Percentiles rank a stretch among this genome's conserved stretches.
Evolutionary conservation across 768 basidiomycete species (phyloP).

Genomic region (Coprinopsis sp.): DNA sequence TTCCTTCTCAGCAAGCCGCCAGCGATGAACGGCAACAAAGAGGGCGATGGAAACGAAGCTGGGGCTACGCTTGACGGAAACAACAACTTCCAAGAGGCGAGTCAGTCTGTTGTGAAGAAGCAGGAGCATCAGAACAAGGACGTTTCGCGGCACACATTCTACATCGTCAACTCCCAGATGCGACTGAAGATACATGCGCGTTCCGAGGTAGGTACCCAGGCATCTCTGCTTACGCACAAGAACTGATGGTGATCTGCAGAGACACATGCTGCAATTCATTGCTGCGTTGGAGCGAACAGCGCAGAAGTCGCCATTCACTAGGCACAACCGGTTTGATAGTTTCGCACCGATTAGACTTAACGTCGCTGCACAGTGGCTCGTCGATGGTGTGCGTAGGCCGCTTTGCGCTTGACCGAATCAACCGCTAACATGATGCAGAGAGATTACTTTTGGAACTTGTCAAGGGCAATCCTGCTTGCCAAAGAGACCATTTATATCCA

Average conservation of each 20-base stretch:
- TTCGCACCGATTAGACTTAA: slow-evolving; percentile 92
- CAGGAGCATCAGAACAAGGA: slow-evolving; percentile 36
- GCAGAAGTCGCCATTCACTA: slow-evolving; percentile 69
- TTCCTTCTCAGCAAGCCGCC: background rate
- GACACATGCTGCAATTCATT: slow-evolving; percentile 98
- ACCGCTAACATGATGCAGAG: too few relatives aligned
- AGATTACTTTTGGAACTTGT: slow-evolving; percentile 98
- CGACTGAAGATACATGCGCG: slow-evolving; percentile 80
- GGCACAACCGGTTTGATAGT: slow-evolving; percentile 84
- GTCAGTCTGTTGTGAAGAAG: slow-evolving; percentile 45
- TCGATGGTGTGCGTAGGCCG: slow-evolving; percentile 74
- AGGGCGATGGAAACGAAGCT: slow-evolving; percentile 18
- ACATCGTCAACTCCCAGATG: slow-evolving; percentile 87
- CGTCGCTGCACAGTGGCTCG: slow-evolving; percentile 96
- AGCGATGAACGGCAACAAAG: background rate
- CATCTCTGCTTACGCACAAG: background rate
- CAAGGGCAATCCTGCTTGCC: slow-evolving; percentile 84
- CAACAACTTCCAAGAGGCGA: slow-evolving; percentile 25
- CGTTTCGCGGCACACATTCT: slow-evolving; percentile 92
- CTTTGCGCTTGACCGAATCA: background rate
- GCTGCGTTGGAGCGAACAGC: slow-evolving; percentile 83
- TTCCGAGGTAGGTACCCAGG: slow-evolving; percentile 58
- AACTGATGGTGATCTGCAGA: slow-evolving; percentile 33
- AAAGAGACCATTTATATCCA: slow-evolving; percentile 90
- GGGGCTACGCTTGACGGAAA: slow-evolving; percentile 16